phyloP scores from a whole-genome alignment of 1,284 basidiomycete species.

The Fistulina hepatica region DNA sequence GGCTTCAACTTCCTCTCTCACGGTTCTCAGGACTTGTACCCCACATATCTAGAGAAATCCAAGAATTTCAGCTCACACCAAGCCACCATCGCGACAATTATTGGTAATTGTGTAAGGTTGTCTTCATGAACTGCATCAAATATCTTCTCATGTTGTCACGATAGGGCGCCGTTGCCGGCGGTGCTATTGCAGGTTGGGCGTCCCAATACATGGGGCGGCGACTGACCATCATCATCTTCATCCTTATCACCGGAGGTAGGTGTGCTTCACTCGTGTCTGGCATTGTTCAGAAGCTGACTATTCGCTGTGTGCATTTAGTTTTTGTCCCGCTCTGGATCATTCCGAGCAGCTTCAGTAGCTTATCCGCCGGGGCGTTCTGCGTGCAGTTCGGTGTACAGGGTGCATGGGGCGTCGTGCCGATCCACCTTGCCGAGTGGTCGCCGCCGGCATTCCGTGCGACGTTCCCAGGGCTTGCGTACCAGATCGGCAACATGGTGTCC shows the following conservation, averaged over 20 bases:
- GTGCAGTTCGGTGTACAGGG: constrained; percentile 81
- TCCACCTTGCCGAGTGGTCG: constrained; percentile 80
- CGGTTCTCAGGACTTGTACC: constrained; percentile 75
- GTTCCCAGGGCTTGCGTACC: constrained; percentile 89
- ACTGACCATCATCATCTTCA: constrained; percentile 69
- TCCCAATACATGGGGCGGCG: constrained; percentile 86
- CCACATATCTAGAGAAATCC: constrained; percentile 61
- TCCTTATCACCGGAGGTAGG: constrained; percentile 44
- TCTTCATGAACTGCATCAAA: too few species aligned
- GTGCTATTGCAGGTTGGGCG: constrained; percentile 63
- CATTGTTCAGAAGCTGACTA: constrained; percentile 12
- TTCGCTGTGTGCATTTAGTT: constrained; percentile 21
- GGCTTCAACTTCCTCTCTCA: constrained; percentile 93
- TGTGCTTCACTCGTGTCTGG: too few species aligned
- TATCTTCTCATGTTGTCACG: background rate
- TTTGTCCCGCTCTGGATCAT: constrained; percentile 84
- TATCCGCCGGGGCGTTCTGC: constrained; percentile 76
- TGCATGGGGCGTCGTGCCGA: constrained; percentile 72
- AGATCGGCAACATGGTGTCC: constrained; percentile 83
- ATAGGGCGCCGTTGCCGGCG: constrained; percentile 41
- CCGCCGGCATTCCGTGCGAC: constrained; percentile 90
- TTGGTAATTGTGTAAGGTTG: constrained; percentile 77
- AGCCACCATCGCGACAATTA: constrained; percentile 82
- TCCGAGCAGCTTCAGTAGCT: constrained; percentile 51
- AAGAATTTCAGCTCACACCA: constrained; percentile 49